Evolutionary conservation across 257 asterid species (phyloP), one percentile per base, ranked within the genome.

Genomic region (Jacaranda copaia): DNA sequence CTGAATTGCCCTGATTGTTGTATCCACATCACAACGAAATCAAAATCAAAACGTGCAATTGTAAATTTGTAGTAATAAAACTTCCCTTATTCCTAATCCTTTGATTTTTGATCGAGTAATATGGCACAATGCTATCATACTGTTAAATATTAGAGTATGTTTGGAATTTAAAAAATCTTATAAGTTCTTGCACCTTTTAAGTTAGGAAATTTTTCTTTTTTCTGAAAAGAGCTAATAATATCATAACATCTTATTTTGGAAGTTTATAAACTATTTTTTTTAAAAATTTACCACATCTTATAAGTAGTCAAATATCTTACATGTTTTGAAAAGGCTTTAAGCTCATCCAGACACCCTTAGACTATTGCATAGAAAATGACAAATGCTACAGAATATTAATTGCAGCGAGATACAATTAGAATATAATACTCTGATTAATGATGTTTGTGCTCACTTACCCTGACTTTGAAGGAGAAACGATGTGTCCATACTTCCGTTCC

Each of bases 401-500:
- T 49, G 15, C 16, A 52, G 15, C 16, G 35, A 16, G 36, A 55
- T n/a, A 6, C 6, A 43, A 39, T 2, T 43, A 9, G 14, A 35
- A 20, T 4, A 2, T 72, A 43, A 3, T 0, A 19, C 39, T 20
- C 15, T 13, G 52, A 25, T 76, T 36, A 68, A 43, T 53, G 18
- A 18, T 32, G 36, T 46, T 32, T 25, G 62, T 62, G 69, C 42
- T 68, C 59, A 66, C 93, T 84, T 78, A 92, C 97, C 94, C 84
- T 70, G 80, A 74, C 76, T 88, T 88, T 92, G 86, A 92, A 92
- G 59, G 96, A 79, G 75, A 92, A 92, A 51, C 96, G 97, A 82
- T 86, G 92, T 0, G 97, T 92, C 14, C 83, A 65, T 46, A 88
- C 94, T 92, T 92, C 91, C 32, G 90, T 80, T 73, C 96, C 96